These are phyloP conservation scores for Pittosporum tobira DNA, from an alignment of 129 eudicot species.

Conservation along the genomic window DNA sequence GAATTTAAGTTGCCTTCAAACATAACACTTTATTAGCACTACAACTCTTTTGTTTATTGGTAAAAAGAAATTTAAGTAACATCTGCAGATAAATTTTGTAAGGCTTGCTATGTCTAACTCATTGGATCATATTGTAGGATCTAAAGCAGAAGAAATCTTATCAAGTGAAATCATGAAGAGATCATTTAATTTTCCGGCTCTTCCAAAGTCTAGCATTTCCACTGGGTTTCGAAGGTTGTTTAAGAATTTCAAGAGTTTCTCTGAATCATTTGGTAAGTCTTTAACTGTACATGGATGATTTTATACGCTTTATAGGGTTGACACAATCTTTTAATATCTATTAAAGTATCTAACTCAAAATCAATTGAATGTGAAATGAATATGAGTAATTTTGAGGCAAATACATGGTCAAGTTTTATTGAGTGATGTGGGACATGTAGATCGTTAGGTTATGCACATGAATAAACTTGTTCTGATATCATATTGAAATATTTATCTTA, in stretches of 20 bases:
- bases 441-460: not conserved
- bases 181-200: conserved; percentile 31
- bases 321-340: no score
- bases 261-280: conserved; percentile 57
- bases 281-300: not conserved
- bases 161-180: conserved; percentile 40
- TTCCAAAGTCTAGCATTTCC: conserved; percentile 44
- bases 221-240: conserved; percentile 47
- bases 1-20: no score
- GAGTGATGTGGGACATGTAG: no score
- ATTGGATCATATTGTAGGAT: no score
- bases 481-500: no score
- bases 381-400: no score
- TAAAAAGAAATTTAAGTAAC: no score
- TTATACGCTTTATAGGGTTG: not conserved
- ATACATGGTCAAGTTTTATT: no score
- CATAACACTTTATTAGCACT: no score
- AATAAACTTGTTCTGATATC: not conserved
- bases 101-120: no score
- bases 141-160: conserved; percentile 22
- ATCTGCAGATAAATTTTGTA: no score
- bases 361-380: not conserved
- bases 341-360: not conserved
- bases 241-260: conserved; percentile 48
- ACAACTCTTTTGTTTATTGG: no score